phyloP scores from a whole-genome alignment of 2,329 filamentous ascomycete species.

The Pestalotiopsis sp. region DNA sequence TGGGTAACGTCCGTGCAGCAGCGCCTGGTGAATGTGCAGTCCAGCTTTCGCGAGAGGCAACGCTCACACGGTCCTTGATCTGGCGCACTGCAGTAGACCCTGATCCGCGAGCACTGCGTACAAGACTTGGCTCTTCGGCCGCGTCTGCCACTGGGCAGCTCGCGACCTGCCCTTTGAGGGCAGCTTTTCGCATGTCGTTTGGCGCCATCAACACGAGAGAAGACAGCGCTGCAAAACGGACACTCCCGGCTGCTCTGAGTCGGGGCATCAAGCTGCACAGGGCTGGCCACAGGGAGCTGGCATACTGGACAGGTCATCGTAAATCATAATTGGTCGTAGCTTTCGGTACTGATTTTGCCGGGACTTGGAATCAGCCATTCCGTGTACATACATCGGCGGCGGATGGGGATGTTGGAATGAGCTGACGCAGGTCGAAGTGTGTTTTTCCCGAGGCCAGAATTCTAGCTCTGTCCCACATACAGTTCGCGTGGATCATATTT shows the following conservation, averaged over 20 bases:
- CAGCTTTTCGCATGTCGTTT: constrained; percentile 15
- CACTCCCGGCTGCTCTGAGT: constrained; percentile 8
- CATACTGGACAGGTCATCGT: constrained; percentile 7
- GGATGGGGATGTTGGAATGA: neutral
- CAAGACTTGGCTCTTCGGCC: constrained; percentile 16
- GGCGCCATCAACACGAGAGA: constrained; percentile 14
- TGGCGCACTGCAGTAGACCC: constrained; percentile 14
- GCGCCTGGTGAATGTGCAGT: constrained; percentile 12
- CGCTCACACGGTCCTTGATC: constrained; percentile 11
- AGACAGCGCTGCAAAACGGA: constrained; percentile 11
- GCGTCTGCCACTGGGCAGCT: constrained; percentile 8
- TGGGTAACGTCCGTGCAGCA: constrained; percentile 16
- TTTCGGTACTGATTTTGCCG: neutral
- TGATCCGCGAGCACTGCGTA: constrained; percentile 15
- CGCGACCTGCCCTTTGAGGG: constrained; percentile 4
- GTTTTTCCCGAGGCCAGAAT: constrained; percentile 17
- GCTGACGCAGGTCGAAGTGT: constrained; percentile 1
- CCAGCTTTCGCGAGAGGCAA: constrained; percentile 11
- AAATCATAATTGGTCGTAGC: neutral
- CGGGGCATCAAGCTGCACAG: too few relatives aligned
- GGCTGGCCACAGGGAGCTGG: neutral
- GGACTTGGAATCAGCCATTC: neutral
- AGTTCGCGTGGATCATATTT: neutral
- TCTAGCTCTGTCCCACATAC: neutral
- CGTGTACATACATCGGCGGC: neutral